A percentile compares a stretch with the other conserved stretches of the same genome.
Evolutionary conservation across 176 grass and related monocot genomes (phyloP).

Genomic region (Aegilops bicornis): DNA sequence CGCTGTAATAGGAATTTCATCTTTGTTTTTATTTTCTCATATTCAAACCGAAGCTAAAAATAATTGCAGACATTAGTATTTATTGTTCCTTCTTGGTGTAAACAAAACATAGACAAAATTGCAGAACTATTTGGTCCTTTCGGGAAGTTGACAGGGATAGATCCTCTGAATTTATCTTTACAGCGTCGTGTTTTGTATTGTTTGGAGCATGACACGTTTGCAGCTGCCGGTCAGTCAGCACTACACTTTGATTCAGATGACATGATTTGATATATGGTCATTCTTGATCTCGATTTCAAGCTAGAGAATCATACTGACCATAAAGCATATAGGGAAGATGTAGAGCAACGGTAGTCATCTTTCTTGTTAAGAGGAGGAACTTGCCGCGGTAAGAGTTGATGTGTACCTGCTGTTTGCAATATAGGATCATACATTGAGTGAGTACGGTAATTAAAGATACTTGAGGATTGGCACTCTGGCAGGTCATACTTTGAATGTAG

Average conservation of each 20-base stretch:
- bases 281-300: not conserved
- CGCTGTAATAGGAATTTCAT: not conserved
- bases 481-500: not conserved
- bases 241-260: constrained; percentile 1
- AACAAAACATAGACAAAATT: not conserved
- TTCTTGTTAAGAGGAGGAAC: constrained; percentile 3
- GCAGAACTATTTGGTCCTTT: not conserved
- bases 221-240: not conserved
- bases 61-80: not conserved
- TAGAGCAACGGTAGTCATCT: constrained; percentile 15
- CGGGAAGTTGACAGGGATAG: not conserved
- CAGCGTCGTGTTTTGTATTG: not conserved
- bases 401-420: no score
- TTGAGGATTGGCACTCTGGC: not conserved
- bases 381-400: not conserved
- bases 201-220: not conserved
- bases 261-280: constrained; percentile 2
- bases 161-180: not conserved
- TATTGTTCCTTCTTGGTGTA: not conserved
- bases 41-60: not conserved
- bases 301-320: not conserved
- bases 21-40: not conserved
- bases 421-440: no score
- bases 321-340: constrained; percentile 16
- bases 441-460: not conserved